A percentile compares a stretch with the other conserved stretches of the same genome.
Conservation (phyloP, 1,284 basidiomycete genomes). For the Ceratobasidium sp. region DNA sequence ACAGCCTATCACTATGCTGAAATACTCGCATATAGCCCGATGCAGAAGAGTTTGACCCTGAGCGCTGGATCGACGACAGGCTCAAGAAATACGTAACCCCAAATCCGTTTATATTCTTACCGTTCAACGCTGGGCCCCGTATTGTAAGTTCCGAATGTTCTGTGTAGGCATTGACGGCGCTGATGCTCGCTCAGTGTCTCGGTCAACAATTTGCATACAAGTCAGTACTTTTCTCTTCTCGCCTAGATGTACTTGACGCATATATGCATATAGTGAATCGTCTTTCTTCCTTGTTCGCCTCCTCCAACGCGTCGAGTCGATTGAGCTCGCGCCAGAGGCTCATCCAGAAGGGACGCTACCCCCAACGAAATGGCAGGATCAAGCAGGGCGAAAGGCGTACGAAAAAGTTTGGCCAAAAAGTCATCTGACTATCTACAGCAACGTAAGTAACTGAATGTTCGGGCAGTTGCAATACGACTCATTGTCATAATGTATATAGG, state of each 20-base stretch:
- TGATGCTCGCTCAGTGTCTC: too few species aligned
- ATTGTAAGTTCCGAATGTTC: constrained; percentile 59
- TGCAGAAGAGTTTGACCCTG: constrained; percentile 70
- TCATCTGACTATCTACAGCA: constrained; percentile 69
- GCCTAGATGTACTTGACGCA: constrained; percentile 46
- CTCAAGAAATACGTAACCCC: constrained; percentile 66
- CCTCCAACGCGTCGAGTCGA: constrained; percentile 68
- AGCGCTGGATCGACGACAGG: constrained; percentile 71
- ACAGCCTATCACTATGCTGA: too few species aligned
- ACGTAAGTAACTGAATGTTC: constrained; percentile 57
- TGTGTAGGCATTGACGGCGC: too few species aligned
- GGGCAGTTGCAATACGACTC: too few species aligned
- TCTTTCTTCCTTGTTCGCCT: constrained; percentile 76
- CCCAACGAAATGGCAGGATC: constrained; percentile 63
- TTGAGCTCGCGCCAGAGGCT: constrained; percentile 65
- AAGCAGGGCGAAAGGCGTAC: constrained; percentile 59
- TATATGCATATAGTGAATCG: too few species aligned
- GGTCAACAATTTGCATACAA: constrained; percentile 66
- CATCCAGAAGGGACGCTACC: constrained; percentile 63
- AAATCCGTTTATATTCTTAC: constrained; percentile 73
- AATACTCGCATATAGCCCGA: constrained; percentile 61
- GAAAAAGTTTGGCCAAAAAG: constrained; percentile 68
- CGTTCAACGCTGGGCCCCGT: constrained; percentile 72
- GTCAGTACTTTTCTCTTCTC: constrained; percentile 55
- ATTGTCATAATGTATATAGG: constrained; percentile 46